Evolutionary conservation across 1,284 basidiomycete species (phyloP), one percentile per base, ranked within the genome.

Genomic region (Cryptococcus wingfieldii): DNA sequence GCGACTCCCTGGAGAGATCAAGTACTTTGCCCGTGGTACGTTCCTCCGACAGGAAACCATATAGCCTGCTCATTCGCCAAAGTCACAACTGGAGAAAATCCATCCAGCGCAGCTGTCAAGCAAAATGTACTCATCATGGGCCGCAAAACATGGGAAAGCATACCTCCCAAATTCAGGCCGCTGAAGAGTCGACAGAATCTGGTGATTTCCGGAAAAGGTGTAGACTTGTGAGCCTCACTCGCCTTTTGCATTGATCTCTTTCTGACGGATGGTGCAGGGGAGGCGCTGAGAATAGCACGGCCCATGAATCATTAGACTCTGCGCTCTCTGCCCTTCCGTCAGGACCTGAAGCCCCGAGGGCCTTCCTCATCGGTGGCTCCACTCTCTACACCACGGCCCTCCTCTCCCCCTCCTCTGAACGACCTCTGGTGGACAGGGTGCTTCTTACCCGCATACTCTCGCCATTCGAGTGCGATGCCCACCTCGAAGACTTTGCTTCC

Each of bases 131-230:
- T 98, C 38, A 80, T 98, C 56, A 98, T 99, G 96, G 96, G 96
- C 6, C 82, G 94, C 48, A 94, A 91, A 69, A 97, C 93, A 18
- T 99, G 96, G 96, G 90, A 96, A 75, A 91, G 90, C 72, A 98
- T 99, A 58, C 95, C 96, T n/a, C 65, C 71, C 7, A 89, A 86
- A 73, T 91, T 89, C 77, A 83, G 89, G 59, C 96, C 96, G 3
- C 80, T 99, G 27, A 80, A 82, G 44, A 83, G 82, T 34, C 81
- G 96, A 41, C 62, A 84, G 58, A 99, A 98, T 71, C 75, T 95
- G 14, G 85, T 99, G 38, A 80, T 97, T 38, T 91, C 86, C 63
- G 80, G 83, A 31, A 84, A 80, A 28, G 87, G 86, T 13, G 56
- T 75, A 64, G 77, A 85, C 50, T 70, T 90, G 86, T 92, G 72